Base-by-base conservation (phyloP, 768 basidiomycete genomes). In the Lactifluus rugatus region DNA sequence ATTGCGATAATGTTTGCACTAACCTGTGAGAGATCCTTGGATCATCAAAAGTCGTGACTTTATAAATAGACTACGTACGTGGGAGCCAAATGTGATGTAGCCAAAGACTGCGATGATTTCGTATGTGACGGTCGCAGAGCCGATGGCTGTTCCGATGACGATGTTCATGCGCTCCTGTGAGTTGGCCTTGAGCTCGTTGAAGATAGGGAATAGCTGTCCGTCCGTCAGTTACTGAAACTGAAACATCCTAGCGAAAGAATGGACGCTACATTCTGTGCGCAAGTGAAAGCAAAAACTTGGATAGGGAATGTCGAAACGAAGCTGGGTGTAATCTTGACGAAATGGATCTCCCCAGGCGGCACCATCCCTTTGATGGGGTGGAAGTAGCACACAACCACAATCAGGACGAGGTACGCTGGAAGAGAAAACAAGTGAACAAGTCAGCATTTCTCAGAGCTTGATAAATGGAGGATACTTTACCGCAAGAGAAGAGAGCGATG, bases 1-100 rank as follows among this genome's bases (percentile, higher is more conserved):
- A 95, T 96, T 23, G 90, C 91, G 63, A 97, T 89, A 65, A 97
- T 88, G 72, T 97, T 96, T 39, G 87, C 82, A 32, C 88, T 86
- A 62, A 97, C 92, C 83, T 89, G 64, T 2, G 50, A 14, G 45
- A 7, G 23, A 11, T 21, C 34, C 23, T 3, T 16, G n/a, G 14
- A 37, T 23, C 11, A 37, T 23, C 11, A 4, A 17, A 45, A 48
- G 2, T 26, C 32, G 10, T n/a, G 10, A 32, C 13, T 21, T n/a
- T 11, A 16, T 25, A 41, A 16, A 31, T 21, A 32, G 21, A 25
- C 8, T 23, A 69, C 78, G 50, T 49, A 87, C 90, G 69, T 82
- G 87, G 48, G 84, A 85, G 1, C 94, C 94, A 70, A 97, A 97
- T 0, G 94, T 96, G 52, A 97, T 74, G 69, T 97, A 97, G 0